phyloP scores from a whole-genome alignment of 176 grass and related monocot species.

The Carex myosuroides region DNA sequence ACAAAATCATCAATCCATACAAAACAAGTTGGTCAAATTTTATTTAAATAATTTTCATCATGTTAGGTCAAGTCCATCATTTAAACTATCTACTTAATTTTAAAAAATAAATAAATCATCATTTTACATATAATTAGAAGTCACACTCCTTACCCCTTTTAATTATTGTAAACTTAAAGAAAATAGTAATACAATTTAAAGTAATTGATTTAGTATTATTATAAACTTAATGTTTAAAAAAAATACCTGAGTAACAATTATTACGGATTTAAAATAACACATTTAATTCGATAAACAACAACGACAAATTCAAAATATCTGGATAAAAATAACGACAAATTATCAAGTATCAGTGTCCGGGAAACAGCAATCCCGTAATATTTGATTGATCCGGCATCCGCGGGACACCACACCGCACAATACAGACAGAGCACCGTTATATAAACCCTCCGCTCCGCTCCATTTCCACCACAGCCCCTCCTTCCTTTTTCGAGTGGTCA shows the following conservation, averaged over 20 bases:
- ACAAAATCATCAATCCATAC: background rate
- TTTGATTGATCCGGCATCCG: background rate
- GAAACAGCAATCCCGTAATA: constrained; percentile 21
- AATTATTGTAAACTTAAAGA: background rate
- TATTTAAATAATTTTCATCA: no score
- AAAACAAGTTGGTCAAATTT: background rate
- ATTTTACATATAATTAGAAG: background rate
- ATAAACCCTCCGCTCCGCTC: constrained; percentile 22
- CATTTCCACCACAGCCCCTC: background rate
- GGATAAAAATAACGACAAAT: background rate
- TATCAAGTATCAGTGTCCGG: background rate
- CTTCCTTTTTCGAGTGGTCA: background rate
- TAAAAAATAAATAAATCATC: no score
- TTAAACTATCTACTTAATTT: no score
- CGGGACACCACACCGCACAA: constrained; percentile 23
- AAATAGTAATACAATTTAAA: background rate
- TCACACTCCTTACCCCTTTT: background rate
- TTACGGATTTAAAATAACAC: no score
- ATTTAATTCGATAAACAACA: background rate
- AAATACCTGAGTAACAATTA: no score
- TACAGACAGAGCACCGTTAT: background rate
- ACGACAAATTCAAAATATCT: background rate
- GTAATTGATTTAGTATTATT: no score
- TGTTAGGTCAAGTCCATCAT: no score
- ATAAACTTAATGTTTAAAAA: no score